Evolutionary conservation across 2,329 filamentous ascomycete species (phyloP).

Genomic region (Beauveria australis): DNA sequence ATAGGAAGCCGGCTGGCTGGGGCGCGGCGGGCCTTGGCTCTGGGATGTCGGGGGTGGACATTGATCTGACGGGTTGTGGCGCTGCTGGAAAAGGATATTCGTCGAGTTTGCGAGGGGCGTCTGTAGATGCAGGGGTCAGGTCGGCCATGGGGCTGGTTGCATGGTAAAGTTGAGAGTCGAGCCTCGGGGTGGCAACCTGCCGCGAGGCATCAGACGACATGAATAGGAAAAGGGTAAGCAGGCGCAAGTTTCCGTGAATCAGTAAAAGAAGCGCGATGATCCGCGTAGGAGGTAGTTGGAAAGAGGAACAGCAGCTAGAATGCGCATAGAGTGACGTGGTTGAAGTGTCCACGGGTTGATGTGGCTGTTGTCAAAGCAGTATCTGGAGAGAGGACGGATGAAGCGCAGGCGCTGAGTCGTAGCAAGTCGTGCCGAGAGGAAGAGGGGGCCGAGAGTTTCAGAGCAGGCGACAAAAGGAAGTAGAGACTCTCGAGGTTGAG

Average conservation of each 20-base stretch:
- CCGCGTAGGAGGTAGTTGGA: neutral
- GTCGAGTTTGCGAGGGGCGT: neutral
- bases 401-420: neutral
- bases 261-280: neutral
- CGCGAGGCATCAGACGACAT: conserved; percentile 4
- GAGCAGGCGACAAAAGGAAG: neutral
- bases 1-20: neutral
- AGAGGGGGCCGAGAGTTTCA: neutral
- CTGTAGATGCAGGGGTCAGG: neutral
- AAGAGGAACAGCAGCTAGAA: too few relatives aligned
- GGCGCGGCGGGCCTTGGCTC: neutral
- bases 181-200: neutral
- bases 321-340: too few relatives aligned
- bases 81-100: neutral
- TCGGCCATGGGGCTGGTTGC: neutral
- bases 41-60: neutral
- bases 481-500: neutral
- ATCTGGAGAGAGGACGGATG: too few relatives aligned
- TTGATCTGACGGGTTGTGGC: neutral
- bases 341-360: too few relatives aligned
- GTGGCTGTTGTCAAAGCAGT: too few relatives aligned
- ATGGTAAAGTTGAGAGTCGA: neutral
- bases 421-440: neutral
- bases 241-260: neutral
- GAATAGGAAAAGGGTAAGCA: neutral